Evolutionary conservation across 352 stramenopile genomes (phyloP).

Genomic region (Phytophthora hybrid): DNA sequence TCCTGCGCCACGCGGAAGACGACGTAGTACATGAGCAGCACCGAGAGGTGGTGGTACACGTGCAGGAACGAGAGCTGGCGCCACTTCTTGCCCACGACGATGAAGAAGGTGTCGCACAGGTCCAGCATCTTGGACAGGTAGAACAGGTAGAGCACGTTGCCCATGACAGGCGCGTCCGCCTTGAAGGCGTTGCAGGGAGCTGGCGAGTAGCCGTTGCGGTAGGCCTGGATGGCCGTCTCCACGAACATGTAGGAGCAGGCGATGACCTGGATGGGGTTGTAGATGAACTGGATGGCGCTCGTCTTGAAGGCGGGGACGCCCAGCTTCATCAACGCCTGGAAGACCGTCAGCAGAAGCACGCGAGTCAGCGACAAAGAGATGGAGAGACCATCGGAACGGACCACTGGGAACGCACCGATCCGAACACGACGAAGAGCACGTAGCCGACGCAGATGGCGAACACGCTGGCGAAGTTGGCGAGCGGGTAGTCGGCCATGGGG

Average conservation of each 20-base stretch:
- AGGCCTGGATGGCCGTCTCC: constrained; percentile 88
- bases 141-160: constrained; percentile 95
- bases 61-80: constrained; percentile 96
- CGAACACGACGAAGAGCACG: constrained; percentile 73
- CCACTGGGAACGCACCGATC: constrained; percentile 43
- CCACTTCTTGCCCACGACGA: constrained; percentile 97
- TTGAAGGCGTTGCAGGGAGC: constrained; percentile 91
- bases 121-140: constrained; percentile 96
- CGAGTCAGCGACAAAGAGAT: constrained; percentile 6
- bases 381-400: constrained; percentile 8
- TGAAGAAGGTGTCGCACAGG: constrained; percentile 94
- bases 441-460: constrained; percentile 72
- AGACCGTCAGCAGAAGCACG: constrained; percentile 11
- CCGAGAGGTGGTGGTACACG: constrained; percentile 97
- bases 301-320: constrained; percentile 63
- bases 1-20: constrained; percentile 94
- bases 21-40: constrained; percentile 97
- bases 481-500: constrained; percentile 70
- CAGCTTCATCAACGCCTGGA: constrained; percentile 61
- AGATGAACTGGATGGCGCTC: constrained; percentile 91
- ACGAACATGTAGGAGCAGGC: constrained; percentile 95
- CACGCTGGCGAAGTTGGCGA: constrained; percentile 68
- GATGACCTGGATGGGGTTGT: constrained; percentile 96
- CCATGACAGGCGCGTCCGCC: constrained; percentile 84
- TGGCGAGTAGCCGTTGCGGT: constrained; percentile 88